These are phyloP conservation scores for Malus sieversii DNA, from an alignment of 306 rosid genomes.

Conservation along the genomic window DNA sequence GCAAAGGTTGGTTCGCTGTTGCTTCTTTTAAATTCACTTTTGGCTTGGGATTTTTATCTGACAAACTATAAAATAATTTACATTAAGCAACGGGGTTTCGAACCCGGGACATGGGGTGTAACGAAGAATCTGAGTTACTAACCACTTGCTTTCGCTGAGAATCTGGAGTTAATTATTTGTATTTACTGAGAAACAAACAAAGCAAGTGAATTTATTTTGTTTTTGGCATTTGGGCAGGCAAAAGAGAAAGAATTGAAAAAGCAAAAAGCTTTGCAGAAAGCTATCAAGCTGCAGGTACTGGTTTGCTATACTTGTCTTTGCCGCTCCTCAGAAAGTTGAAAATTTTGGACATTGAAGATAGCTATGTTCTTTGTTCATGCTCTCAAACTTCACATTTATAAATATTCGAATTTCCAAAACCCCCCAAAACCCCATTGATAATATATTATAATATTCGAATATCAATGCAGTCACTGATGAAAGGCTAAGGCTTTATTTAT, in stretches of 20 bases:
- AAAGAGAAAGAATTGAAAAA: conserved; percentile 85
- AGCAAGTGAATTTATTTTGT: not conserved
- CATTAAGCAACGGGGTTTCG: too few relatives aligned
- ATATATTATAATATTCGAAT: not conserved
- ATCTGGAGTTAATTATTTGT: not conserved
- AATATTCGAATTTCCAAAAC: too few relatives aligned
- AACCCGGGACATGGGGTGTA: too few relatives aligned
- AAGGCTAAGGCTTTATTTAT: not conserved
- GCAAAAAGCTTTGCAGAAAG: conserved; percentile 67
- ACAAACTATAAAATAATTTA: too few relatives aligned
- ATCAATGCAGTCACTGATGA: not conserved
- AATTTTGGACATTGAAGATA: too few relatives aligned
- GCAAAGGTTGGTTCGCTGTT: conserved; percentile 48
- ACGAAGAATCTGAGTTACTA: too few relatives aligned
- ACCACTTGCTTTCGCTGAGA: too few relatives aligned
- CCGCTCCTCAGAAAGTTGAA: not conserved
- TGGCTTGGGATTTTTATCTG: not conserved
- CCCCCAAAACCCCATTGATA: too few relatives aligned
- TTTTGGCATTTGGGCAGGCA: conserved; percentile 42
- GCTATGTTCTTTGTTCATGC: too few relatives aligned
- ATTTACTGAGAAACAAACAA: not conserved
- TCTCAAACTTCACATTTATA: too few relatives aligned
- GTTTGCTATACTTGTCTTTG: not conserved
- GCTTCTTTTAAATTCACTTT: not conserved
- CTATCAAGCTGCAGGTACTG: conserved; percentile 63